These are phyloP conservation scores for Candida sojae DNA, from an alignment of 1,139 yeast species.

Conservation along the genomic window DNA sequence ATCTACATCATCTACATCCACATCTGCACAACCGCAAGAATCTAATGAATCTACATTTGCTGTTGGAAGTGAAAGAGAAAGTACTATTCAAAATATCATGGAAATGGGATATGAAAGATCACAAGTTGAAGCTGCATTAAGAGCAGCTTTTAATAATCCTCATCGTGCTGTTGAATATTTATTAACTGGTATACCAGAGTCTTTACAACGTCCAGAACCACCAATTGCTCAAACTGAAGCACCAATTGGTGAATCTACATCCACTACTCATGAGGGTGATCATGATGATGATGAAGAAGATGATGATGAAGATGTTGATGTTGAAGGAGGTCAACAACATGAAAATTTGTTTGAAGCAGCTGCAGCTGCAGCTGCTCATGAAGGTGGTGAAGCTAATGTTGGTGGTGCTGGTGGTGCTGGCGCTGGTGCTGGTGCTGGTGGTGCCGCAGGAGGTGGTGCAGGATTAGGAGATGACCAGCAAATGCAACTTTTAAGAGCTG, in stretches of 20 bases:
- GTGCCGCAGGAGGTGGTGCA: conserved; percentile 13
- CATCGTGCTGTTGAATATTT: conserved; percentile 97
- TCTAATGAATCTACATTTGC: conserved; percentile 45
- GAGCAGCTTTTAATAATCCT: conserved; percentile 97
- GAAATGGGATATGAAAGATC: conserved; percentile 95
- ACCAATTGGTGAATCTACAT: not conserved
- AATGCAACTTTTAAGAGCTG: conserved; percentile 69
- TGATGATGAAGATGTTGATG: conserved; percentile 21
- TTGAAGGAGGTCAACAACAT: conserved; percentile 29
- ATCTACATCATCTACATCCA: conserved; percentile 7
- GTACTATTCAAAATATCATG: conserved; percentile 76
- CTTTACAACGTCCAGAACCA: conserved; percentile 37
- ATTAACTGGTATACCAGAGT: conserved; percentile 86
- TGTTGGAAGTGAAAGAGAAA: conserved; percentile 65
- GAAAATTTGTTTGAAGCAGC: conserved; percentile 70
- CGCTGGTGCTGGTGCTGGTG: conserved; percentile 21
- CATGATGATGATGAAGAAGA: conserved; percentile 26
- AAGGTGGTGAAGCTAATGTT: conserved; percentile 20
- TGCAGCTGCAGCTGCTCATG: conserved; percentile 57
- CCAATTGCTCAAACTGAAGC: conserved; percentile 21
- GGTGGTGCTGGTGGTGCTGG: conserved; percentile 30
- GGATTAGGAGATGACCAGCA: conserved; percentile 50
- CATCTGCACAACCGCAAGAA: conserved; percentile 7
- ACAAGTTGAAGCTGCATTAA: conserved; percentile 85
- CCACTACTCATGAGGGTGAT: conserved; percentile 16